Evolutionary conservation across 805 yeast species (phyloP), one percentile per base, ranked within the genome.

Genomic region (Candida koratica): DNA sequence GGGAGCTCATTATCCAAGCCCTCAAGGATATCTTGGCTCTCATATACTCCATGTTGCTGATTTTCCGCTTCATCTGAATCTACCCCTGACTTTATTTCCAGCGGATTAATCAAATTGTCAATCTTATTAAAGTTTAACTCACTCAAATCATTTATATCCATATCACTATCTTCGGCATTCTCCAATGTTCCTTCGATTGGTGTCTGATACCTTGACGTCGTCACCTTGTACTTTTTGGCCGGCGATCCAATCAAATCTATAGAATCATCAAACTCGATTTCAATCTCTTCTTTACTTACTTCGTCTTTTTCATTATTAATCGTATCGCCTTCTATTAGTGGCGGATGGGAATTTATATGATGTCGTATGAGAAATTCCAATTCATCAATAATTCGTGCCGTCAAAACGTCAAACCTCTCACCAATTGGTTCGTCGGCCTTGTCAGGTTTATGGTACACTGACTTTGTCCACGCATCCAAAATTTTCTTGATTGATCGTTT

Each of bases 301-400:
- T 46, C 53, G 25, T 52, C 46, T 4, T 45, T 44, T 13, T 44
- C 44, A 6, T 24, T 9, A 24, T 37, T 33, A 10, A 41, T 39
- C 7, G 44, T 36, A 12, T 48, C 51, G 12, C 49, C 55, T 32
- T 54, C 56, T 16, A 36, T 32, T 4, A 45, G 36, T 7, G 52
- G 47, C 4, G 47, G 47, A 16, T 42, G 44, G 15, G 46, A 42
- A 12, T 44, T 45, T 12, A 60, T 50, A 47, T 74, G 77, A 47
- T 67, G 64, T 8, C 76, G 50, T 4, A 77, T 63, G 31, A 78
- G 56, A 42, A 58, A 70, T 48, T 79, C 83, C 31, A 81, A 71
- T 51, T 84, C 89, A 45, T 78, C 82, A 17, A 81, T 70, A 2
- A 84, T 77, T 51, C 87, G 64, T 2, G 86, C 86, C 54, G 86